Percentiles rank a stretch among this genome's conserved stretches.
phyloP scores from a whole-genome alignment of 495 filamentous ascomycete species.

The Aspergillus bertholletiae region DNA sequence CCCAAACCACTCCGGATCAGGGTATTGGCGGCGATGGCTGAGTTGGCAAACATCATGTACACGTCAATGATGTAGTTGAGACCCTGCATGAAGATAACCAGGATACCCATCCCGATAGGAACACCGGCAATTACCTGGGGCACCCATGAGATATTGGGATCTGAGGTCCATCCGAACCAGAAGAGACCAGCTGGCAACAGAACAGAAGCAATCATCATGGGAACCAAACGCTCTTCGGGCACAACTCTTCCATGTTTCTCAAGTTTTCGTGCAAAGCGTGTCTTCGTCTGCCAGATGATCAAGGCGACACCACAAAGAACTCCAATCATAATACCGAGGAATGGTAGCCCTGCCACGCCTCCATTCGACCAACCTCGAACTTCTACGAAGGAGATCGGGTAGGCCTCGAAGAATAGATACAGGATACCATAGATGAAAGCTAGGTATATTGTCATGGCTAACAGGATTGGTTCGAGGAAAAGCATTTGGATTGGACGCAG shows the following conservation, averaged over 20 bases:
- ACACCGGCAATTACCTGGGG: slow-evolving; percentile 48
- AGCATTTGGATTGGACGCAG: slow-evolving; percentile 60
- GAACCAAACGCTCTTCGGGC: slow-evolving; percentile 57
- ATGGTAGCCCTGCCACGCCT: slow-evolving; percentile 54
- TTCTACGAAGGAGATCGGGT: slow-evolving; percentile 54
- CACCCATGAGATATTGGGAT: slow-evolving; percentile 39
- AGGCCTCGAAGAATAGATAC: slow-evolving; percentile 61
- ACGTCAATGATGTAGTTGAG: slow-evolving; percentile 64
- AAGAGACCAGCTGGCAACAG: slow-evolving; percentile 58
- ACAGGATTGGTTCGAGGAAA: slow-evolving; percentile 56
- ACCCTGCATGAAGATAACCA: slow-evolving; percentile 55
- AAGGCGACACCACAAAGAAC: slow-evolving; percentile 45
- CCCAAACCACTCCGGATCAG: slow-evolving; percentile 60
- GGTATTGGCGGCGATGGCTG: slow-evolving; percentile 66
- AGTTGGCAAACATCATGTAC: slow-evolving; percentile 57
- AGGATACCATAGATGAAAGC: slow-evolving; percentile 58
- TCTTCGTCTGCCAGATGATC: slow-evolving; percentile 49
- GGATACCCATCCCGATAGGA: slow-evolving; percentile 51
- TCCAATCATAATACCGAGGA: slow-evolving; percentile 57
- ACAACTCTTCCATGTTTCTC: slow-evolving; percentile 45
- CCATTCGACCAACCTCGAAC: slow-evolving; percentile 47
- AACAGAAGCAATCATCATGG: slow-evolving; percentile 54
- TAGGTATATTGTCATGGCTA: slow-evolving; percentile 49
- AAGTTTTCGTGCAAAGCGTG: slow-evolving; percentile 48
- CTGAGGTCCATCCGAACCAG: slow-evolving; percentile 62